phyloP scores from a whole-genome alignment of 345 rosid species.

The Salix exigua region DNA sequence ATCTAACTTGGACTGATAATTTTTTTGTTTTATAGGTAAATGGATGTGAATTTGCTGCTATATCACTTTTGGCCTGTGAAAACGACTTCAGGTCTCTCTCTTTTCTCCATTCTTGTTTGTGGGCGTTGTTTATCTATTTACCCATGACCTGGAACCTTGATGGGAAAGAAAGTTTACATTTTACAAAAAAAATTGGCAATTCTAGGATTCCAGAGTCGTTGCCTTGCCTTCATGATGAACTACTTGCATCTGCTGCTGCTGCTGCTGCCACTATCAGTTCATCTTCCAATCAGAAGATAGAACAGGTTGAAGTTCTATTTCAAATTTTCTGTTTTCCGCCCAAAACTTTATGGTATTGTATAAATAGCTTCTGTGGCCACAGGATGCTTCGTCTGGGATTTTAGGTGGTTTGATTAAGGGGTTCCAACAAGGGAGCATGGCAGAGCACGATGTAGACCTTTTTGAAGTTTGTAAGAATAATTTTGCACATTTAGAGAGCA shows the following conservation, averaged over 20 bases:
- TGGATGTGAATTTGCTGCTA: constrained; percentile 26
- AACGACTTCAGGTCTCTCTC: constrained; percentile 28
- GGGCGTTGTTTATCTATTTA: not conserved
- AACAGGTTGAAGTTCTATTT: constrained; percentile 35
- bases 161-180: not conserved
- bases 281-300: constrained; percentile 47
- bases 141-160: not conserved
- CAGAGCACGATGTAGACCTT: constrained; percentile 35
- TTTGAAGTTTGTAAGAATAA: constrained; percentile 32
- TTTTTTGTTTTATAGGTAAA: constrained; percentile 7
- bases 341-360: constrained; percentile 9
- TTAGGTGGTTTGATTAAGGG: constrained; percentile 55
- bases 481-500: constrained; percentile 48
- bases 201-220: constrained; percentile 70
- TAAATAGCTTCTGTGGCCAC: constrained; percentile 24
- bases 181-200: constrained; percentile 12
- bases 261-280: constrained; percentile 48
- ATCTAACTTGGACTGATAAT: not conserved
- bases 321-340: constrained; percentile 1
- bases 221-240: constrained; percentile 72
- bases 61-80: constrained; percentile 19
- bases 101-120: constrained; percentile 3
- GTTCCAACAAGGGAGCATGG: constrained; percentile 43
- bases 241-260: constrained; percentile 70
- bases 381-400: constrained; percentile 53